Percentiles rank a stretch among this genome's conserved stretches.
Evolutionary conservation across 2,329 filamentous ascomycete genomes (phyloP).

Genomic region (Pseudopithomyces maydicus): DNA sequence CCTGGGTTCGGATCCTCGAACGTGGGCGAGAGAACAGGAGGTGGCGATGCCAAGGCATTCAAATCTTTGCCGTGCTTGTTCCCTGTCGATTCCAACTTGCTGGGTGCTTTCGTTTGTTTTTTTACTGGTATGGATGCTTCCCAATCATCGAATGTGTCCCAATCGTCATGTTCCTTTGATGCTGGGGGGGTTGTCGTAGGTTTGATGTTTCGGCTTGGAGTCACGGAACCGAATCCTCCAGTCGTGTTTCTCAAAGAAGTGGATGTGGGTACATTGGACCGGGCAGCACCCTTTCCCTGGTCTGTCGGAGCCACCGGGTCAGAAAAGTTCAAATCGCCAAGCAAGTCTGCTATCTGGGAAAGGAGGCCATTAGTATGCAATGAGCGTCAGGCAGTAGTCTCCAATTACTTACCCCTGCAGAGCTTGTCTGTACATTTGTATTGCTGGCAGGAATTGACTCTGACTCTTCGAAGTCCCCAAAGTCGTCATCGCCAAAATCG

Average conservation of each 20-base stretch:
- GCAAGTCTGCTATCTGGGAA: slow-evolving; percentile 25
- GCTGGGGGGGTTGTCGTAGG: slow-evolving; percentile 5
- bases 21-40: slow-evolving; percentile 28
- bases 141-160: slow-evolving; percentile 55
- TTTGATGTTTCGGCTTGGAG: slow-evolving; percentile 8
- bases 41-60: slow-evolving; percentile 6
- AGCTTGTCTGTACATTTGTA: slow-evolving; percentile 3
- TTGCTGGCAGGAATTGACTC: slow-evolving; percentile 8
- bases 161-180: slow-evolving; percentile 40
- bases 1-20: slow-evolving; percentile 28
- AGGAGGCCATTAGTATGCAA: not conserved
- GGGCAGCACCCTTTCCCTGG: not conserved
- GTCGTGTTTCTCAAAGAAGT: slow-evolving; percentile 11
- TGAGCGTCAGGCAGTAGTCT: no score
- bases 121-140: slow-evolving; percentile 40
- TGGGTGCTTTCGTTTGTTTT: slow-evolving; percentile 2
- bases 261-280: not conserved
- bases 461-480: slow-evolving; percentile 42
- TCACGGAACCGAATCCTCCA: slow-evolving; percentile 21
- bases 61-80: slow-evolving; percentile 1
- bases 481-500: slow-evolving; percentile 40
- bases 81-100: slow-evolving; percentile 10
- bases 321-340: slow-evolving; percentile 33
- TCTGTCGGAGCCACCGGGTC: slow-evolving; percentile 16
- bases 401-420: slow-evolving; percentile 12